Evolutionary conservation across 2,329 filamentous ascomycete genomes (phyloP).

Genomic region (Penicillium carneum): DNA sequence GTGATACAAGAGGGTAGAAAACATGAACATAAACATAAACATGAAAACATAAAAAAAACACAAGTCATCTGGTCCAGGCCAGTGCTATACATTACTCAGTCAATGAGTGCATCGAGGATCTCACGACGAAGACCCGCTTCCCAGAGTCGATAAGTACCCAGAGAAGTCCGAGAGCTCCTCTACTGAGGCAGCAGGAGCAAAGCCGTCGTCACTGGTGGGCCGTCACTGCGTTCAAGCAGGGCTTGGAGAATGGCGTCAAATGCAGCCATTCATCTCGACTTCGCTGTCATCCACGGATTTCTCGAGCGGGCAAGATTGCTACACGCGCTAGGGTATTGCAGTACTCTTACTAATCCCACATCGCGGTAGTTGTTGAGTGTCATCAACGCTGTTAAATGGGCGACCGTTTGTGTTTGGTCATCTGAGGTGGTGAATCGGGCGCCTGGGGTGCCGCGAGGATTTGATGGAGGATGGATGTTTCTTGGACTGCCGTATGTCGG

Average conservation of each 20-base stretch:
- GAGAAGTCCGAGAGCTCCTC: slow-evolving; percentile 36
- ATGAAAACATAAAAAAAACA: neutral
- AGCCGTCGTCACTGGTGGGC: neutral
- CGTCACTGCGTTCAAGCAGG: slow-evolving; percentile 47
- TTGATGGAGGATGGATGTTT: slow-evolving; percentile 41
- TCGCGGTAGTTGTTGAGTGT: slow-evolving; percentile 46
- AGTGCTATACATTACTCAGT: slow-evolving; percentile 12
- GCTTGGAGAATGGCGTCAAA: slow-evolving; percentile 52
- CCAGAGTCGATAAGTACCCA: slow-evolving; percentile 43
- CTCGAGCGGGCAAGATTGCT: slow-evolving; percentile 46
- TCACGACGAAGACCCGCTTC: slow-evolving; percentile 46
- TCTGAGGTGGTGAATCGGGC: slow-evolving; percentile 46
- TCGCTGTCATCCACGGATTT: slow-evolving; percentile 46
- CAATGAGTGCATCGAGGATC: slow-evolving; percentile 38
- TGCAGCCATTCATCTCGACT: slow-evolving; percentile 47
- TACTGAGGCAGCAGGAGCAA: neutral
- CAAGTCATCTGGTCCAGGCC: neutral
- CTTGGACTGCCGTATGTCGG: slow-evolving; percentile 41
- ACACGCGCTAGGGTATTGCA: slow-evolving; percentile 40
- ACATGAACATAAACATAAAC: neutral
- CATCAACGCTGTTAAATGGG: slow-evolving; percentile 46
- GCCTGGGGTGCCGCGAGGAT: slow-evolving; percentile 46
- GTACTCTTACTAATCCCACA: slow-evolving; percentile 47
- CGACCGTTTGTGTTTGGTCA: slow-evolving; percentile 50
- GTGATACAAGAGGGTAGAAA: neutral